Evolutionary conservation across 345 rosid genomes (phyloP).

Genomic region (Tarenaya hassleriana): DNA sequence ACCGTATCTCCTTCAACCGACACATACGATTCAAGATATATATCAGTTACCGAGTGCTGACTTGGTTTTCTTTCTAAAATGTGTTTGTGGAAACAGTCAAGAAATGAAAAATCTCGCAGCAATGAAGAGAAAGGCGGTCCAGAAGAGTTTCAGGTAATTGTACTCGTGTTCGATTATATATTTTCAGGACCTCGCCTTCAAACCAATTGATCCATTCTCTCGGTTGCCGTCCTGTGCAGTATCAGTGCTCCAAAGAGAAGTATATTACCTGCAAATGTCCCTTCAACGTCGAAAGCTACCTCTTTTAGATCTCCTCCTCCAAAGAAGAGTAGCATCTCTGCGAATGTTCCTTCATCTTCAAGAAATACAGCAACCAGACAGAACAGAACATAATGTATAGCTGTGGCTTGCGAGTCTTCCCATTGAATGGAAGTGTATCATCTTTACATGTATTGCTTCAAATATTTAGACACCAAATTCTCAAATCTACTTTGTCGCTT

Average conservation of each 20-base stretch:
- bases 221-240: constrained; percentile 11
- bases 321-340: neutral
- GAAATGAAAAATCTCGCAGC: constrained; percentile 77
- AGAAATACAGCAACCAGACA: constrained; percentile 16
- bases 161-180: neutral
- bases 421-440: constrained; percentile 14
- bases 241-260: constrained; percentile 24
- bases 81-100: constrained; percentile 48
- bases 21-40: too few species aligned
- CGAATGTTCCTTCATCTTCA: constrained; percentile 18
- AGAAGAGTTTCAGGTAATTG: constrained; percentile 49
- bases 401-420: neutral
- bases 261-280: constrained; percentile 2
- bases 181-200: neutral
- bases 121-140: constrained; percentile 51
- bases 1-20: too few species aligned
- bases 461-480: too few species aligned
- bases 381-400: constrained; percentile 13
- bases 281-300: constrained; percentile 23
- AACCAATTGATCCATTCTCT: constrained; percentile 7
- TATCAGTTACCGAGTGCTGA: neutral
- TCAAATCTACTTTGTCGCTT: too few species aligned
- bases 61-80: neutral
- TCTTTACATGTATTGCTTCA: too few species aligned
- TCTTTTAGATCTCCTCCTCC: neutral